These are phyloP conservation scores for Aurantiochytrium sp. DNA, from an alignment of 108 stramenopile genomes.

Conservation along the genomic window DNA sequence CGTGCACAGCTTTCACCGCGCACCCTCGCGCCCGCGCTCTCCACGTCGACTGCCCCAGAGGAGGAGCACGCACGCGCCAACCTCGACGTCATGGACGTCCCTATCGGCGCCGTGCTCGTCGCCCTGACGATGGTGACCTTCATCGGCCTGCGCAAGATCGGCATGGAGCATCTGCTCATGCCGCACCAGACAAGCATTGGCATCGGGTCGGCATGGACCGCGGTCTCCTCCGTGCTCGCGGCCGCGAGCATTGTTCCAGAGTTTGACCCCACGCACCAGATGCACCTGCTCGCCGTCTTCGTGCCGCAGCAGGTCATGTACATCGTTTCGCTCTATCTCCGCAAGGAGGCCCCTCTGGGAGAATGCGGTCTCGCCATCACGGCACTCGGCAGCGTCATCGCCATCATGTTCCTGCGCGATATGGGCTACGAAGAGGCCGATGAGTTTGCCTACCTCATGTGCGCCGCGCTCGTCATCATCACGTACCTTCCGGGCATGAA, in stretches of 20 bases:
- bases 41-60: too few species aligned
- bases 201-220: neutral
- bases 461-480: neutral
- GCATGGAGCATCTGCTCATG: constrained; percentile 5
- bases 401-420: neutral
- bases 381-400: neutral
- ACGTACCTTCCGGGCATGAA: neutral
- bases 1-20: too few species aligned
- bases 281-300: neutral
- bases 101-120: neutral
- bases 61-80: too few species aligned
- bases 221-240: neutral
- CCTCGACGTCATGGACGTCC: neutral
- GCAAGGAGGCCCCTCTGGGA: neutral
- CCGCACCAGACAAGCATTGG: constrained; percentile 11
- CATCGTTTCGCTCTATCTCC: neutral
- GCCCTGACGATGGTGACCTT: neutral
- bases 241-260: neutral
- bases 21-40: too few species aligned
- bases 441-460: neutral
- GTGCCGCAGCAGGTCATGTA: neutral
- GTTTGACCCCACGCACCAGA: neutral
- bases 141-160: neutral
- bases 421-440: neutral
- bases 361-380: neutral